Evolutionary conservation across 345 rosid species (phyloP).

Genomic region (Rhodomyrtus tomentosa): DNA sequence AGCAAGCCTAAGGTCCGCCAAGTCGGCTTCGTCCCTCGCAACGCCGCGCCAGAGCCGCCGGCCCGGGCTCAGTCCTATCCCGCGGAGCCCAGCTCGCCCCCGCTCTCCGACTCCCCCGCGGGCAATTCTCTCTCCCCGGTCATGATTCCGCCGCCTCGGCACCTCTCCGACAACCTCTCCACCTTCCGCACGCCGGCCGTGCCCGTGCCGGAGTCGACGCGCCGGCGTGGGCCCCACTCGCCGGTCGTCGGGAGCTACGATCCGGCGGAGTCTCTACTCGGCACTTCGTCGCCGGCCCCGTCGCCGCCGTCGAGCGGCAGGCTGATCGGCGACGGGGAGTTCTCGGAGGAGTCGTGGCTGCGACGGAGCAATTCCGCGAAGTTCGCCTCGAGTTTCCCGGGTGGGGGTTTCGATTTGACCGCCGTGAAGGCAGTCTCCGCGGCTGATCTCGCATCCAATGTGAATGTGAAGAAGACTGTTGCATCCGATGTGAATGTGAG

Average conservation of each 20-base stretch:
- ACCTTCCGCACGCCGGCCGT: slow-evolving; percentile 16
- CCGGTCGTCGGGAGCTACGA: slow-evolving; percentile 24
- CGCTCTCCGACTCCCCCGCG: slow-evolving; percentile 38
- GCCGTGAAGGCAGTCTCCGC: slow-evolving; percentile 40
- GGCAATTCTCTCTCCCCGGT: slow-evolving; percentile 68
- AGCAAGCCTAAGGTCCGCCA: slow-evolving; percentile 79
- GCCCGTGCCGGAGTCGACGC: not conserved
- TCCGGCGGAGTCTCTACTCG: slow-evolving; percentile 47
- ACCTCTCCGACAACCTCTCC: slow-evolving; percentile 28
- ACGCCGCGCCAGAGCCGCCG: slow-evolving; percentile 36
- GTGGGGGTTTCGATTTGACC: slow-evolving; percentile 69
- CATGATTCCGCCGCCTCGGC: slow-evolving; percentile 84
- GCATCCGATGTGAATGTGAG: slow-evolving; percentile 35
- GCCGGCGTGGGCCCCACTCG: not conserved
- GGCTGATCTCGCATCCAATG: slow-evolving; percentile 43
- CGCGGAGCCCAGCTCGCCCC: slow-evolving; percentile 16
- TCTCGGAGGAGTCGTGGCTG: slow-evolving; percentile 20
- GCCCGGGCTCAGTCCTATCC: slow-evolving; percentile 18
- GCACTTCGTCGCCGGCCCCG: slow-evolving; percentile 29
- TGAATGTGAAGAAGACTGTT: slow-evolving; percentile 41
- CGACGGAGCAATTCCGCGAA: slow-evolving; percentile 24
- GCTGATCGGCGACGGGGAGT: slow-evolving; percentile 5
- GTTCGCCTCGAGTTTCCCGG: slow-evolving; percentile 53
- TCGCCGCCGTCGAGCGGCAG: slow-evolving; percentile 18
- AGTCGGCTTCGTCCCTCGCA: slow-evolving; percentile 74